Base-by-base conservation (phyloP, 1,139 yeast species). In the Hansenula anomala region DNA sequence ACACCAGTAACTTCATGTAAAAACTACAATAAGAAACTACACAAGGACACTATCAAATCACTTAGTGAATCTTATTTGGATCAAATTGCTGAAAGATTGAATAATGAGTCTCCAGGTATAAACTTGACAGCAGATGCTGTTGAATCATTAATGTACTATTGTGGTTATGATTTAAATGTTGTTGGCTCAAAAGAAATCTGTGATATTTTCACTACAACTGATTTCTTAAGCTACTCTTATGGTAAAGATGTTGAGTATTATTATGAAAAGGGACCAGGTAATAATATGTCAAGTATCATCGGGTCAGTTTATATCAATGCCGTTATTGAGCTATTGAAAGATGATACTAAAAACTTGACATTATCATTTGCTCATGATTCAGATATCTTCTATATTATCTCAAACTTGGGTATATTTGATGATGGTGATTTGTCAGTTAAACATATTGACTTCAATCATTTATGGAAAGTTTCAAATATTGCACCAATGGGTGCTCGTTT, bases 401-500 rank as follows among this genome's bases (percentile, higher is more conserved):
- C 76, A 13, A 67, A 75, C 1, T 59, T 76, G 34, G 80, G 78
- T 1, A 49, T 75, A 30, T 64, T n/a, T n/a, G n/a, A 68, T 44
- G 36, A 43, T 47, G 30, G 53, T 33, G 44, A 43, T 3, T 48
- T 66, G 43, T 58, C 65, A 26, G 46, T 56, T n/a, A 57, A 60
- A 34, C 45, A 61, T 38, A 59, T 66, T 37, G 64, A 62, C 28
- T 69, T 72, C 50, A 61, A 63, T 27, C 62, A 73, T 38, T 59
- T 66, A 34, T 75, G 75, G 61, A 67, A 63, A 38, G 66, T 69
- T 33, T 65, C 71, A 4, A 73, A 73, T 39, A 55, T 75, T 36
- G 66, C 69, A 11, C 83, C 84, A 18, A 74, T 73, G 76, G 81
- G 78, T 10, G 76, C 75, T 2, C 64, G 78, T 39, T 54, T 75